Evolutionary conservation across 306 rosid species (phyloP).

Genomic region (Castanea sativa): DNA sequence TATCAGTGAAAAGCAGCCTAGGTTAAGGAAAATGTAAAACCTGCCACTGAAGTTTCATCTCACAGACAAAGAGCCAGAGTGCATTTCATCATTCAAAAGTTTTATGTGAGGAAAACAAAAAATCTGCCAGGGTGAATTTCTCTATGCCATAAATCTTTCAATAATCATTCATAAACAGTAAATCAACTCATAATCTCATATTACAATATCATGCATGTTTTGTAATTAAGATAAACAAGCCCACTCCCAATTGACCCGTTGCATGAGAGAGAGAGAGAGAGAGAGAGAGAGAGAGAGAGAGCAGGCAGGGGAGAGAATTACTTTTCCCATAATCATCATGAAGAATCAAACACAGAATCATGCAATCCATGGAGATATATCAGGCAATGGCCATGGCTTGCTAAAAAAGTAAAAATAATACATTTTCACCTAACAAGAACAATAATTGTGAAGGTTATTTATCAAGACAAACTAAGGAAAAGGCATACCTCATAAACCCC

Average conservation of each 20-base stretch:
- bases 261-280: neutral
- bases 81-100: neutral
- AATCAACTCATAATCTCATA: neutral
- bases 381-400: neutral
- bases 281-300: neutral
- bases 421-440: neutral
- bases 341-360: neutral
- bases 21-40: neutral
- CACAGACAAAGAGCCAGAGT: neutral
- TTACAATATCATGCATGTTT: neutral
- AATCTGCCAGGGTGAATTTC: neutral
- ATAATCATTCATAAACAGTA: neutral
- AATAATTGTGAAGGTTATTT: neutral
- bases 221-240: neutral
- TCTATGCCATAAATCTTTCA: neutral
- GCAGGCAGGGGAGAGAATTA: neutral
- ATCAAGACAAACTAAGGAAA: slow-evolving; percentile 16
- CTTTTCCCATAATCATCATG: neutral
- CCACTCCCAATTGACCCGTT: neutral
- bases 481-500: slow-evolving; percentile 91
- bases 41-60: neutral
- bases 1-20: neutral
- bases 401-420: neutral
- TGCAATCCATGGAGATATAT: neutral
- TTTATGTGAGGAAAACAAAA: neutral